Conservation (phyloP, 805 yeast genomes). For the Saccharomycodes ludwigii region DNA sequence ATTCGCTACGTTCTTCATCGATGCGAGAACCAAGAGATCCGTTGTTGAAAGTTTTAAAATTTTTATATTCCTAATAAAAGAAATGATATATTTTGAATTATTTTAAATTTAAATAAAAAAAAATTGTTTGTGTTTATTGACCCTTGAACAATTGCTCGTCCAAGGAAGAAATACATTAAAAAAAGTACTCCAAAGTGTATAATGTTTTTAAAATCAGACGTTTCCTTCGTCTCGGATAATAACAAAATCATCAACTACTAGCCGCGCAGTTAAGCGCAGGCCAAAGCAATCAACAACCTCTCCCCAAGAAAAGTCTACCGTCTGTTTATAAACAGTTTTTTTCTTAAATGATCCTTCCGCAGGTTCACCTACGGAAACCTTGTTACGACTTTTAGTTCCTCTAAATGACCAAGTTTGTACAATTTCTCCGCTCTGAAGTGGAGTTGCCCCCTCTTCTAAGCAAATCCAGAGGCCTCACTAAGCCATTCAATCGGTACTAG, state of each 20-base stretch:
- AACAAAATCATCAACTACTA: constrained; percentile 3
- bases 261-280: constrained; percentile 24
- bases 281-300: constrained; percentile 2
- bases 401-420: constrained; percentile 34
- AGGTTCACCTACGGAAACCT: constrained; percentile 31
- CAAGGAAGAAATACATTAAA: constrained; percentile 10
- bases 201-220: too few relatives aligned
- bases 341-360: constrained; percentile 29
- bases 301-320: constrained; percentile 3
- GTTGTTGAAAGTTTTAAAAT: constrained; percentile 28
- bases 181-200: constrained; percentile 15
- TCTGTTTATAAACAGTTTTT: constrained; percentile 7
- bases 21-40: constrained; percentile 34
- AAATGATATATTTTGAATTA: constrained; percentile 8
- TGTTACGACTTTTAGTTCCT: constrained; percentile 34
- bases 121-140: constrained; percentile 14
- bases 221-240: neutral
- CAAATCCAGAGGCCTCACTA: constrained; percentile 30
- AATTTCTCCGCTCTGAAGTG: constrained; percentile 25
- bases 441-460: constrained; percentile 27
- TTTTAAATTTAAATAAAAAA: constrained; percentile 8
- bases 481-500: constrained; percentile 35
- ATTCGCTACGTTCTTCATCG: constrained; percentile 35
- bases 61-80: constrained; percentile 13
- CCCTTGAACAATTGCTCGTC: constrained; percentile 9